Conservation (phyloP, 208 protist genomes). For the Paratrypanosoma confusum region DNA sequence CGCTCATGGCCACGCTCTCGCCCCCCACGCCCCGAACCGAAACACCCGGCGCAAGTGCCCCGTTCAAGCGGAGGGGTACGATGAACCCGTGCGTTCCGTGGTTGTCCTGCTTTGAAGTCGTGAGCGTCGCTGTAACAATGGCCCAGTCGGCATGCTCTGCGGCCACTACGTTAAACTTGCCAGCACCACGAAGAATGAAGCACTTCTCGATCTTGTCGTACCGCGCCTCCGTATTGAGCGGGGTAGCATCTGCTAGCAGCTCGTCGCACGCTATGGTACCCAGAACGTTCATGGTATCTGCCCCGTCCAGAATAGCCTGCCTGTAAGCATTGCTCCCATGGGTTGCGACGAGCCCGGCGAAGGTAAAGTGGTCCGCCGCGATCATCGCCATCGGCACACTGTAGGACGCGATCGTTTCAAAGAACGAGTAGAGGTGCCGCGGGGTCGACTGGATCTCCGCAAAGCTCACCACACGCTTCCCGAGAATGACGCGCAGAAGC, state of each 20-base stretch:
- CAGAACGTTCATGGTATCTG: constrained; percentile 42
- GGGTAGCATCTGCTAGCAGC: constrained; percentile 59
- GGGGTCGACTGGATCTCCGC: constrained; percentile 75
- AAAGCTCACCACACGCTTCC: constrained; percentile 52
- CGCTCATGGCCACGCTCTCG: constrained; percentile 32
- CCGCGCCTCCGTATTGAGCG: constrained; percentile 73
- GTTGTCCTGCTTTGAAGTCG: constrained; percentile 64
- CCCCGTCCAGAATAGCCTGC: constrained; percentile 33
- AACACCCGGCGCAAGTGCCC: constrained; percentile 28
- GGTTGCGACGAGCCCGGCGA: constrained; percentile 60
- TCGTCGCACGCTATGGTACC: constrained; percentile 65
- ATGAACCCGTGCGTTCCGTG: constrained; percentile 64
- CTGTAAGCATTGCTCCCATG: constrained; percentile 38
- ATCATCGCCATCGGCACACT: constrained; percentile 48
- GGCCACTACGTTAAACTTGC: constrained; percentile 74
- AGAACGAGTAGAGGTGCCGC: constrained; percentile 45
- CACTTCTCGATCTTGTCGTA: constrained; percentile 63
- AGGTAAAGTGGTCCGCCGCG: constrained; percentile 76
- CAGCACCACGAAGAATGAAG: constrained; percentile 70
- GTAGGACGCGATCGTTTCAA: constrained; percentile 63
- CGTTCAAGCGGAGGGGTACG: constrained; percentile 49
- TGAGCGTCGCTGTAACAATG: constrained; percentile 71
- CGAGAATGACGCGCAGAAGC: constrained; percentile 45
- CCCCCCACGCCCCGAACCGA: constrained; percentile 32
- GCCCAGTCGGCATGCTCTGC: constrained; percentile 68